These are phyloP conservation scores for Parastagonospora avenae DNA, from an alignment of 2,329 filamentous ascomycete genomes.

Conservation along the genomic window DNA sequence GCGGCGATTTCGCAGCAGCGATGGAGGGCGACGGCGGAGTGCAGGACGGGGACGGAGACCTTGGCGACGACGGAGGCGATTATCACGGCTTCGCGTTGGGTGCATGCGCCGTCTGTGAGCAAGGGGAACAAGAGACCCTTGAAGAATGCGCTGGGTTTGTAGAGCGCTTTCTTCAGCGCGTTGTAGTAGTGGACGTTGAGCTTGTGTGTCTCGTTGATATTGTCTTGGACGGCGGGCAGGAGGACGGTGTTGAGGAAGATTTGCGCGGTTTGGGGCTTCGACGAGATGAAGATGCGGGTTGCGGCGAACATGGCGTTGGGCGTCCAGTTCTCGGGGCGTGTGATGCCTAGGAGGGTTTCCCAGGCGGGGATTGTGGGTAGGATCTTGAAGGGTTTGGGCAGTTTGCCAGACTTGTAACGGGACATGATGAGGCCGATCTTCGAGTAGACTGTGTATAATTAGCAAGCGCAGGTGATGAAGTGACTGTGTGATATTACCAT, in stretches of 20 bases:
- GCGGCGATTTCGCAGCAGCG: conserved; percentile 93
- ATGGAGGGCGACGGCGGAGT: conserved; percentile 90
- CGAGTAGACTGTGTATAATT: conserved; percentile 68
- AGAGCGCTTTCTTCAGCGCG: conserved; percentile 86
- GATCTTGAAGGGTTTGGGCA: conserved; percentile 98
- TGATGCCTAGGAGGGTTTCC: conserved; percentile 85
- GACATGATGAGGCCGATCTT: conserved; percentile 91
- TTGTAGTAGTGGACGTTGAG: conserved; percentile 96
- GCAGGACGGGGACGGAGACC: conserved; percentile 86
- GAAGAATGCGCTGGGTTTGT: conserved; percentile 96
- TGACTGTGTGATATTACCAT: conserved; percentile 47
- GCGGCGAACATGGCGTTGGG: conserved; percentile 85
- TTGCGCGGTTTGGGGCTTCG: conserved; percentile 78
- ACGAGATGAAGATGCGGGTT: conserved; percentile 89
- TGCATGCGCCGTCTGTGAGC: conserved; percentile 83
- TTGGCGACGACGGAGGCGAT: conserved; percentile 83
- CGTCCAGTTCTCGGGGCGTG: conserved; percentile 78
- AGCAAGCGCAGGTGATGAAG: background rate
- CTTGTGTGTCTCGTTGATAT: conserved; percentile 93
- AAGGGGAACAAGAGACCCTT: conserved; percentile 94
- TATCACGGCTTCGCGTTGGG: conserved; percentile 88
- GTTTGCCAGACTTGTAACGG: conserved; percentile 92
- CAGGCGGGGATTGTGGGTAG: conserved; percentile 90
- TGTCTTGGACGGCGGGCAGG: conserved; percentile 86
- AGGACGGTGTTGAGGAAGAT: conserved; percentile 86